Evolutionary conservation across 345 rosid genomes (phyloP).

Genomic region (Eucalyptus tenuipes): DNA sequence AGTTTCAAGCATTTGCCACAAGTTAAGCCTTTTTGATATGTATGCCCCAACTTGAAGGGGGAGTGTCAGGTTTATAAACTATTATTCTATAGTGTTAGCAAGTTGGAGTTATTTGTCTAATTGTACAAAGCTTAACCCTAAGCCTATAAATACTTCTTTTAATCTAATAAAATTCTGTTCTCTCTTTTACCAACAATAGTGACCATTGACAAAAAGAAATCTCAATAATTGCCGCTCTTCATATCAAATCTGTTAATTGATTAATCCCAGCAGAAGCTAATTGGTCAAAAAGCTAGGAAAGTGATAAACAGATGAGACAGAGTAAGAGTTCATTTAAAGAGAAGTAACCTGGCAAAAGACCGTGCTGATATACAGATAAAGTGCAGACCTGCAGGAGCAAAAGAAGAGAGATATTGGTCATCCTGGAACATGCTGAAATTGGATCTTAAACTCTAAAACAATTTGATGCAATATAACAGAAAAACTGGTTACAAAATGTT

Average conservation of each 20-base stretch:
- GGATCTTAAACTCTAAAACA: neutral
- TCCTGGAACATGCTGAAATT: neutral
- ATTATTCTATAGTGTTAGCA: too few relatives aligned
- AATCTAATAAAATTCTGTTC: too few relatives aligned
- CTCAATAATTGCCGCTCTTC: neutral
- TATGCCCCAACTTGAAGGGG: too few relatives aligned
- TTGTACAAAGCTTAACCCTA: too few relatives aligned
- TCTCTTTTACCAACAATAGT: too few relatives aligned
- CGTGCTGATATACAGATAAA: slow-evolving; percentile 47
- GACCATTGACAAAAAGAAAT: neutral
- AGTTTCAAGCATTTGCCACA: too few relatives aligned
- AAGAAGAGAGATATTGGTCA: neutral
- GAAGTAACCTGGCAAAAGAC: slow-evolving; percentile 54
- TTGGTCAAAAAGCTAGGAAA: neutral
- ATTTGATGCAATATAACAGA: neutral
- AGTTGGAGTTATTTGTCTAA: too few relatives aligned
- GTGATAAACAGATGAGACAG: neutral
- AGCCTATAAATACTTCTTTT: too few relatives aligned
- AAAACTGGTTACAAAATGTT: neutral
- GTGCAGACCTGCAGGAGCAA: slow-evolving; percentile 14
- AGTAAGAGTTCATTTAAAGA: neutral
- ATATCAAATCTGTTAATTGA: neutral
- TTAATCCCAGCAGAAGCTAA: neutral
- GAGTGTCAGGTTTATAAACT: too few relatives aligned
- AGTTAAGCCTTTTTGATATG: too few relatives aligned